phyloP scores from a whole-genome alignment of 2,329 filamentous ascomycete species.

The Gremmenia infestans region DNA sequence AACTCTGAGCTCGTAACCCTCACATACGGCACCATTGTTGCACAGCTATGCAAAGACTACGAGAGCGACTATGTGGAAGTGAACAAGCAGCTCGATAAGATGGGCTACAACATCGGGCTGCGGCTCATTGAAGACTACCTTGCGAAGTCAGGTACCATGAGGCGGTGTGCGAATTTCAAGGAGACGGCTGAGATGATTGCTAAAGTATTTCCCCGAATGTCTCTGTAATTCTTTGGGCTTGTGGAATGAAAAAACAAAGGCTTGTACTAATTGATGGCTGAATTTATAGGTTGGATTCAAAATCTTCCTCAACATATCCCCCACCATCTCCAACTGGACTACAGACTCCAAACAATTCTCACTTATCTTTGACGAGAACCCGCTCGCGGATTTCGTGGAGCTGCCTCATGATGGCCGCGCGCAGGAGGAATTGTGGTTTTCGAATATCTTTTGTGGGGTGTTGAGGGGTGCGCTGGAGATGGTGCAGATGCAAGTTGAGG shows the following conservation, averaged over 20 bases:
- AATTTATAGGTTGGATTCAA: constrained; percentile 85
- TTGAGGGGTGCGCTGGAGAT: constrained; percentile 89
- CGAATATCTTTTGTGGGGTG: constrained; percentile 93
- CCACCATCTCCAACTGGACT: constrained; percentile 91
- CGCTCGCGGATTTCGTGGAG: constrained; percentile 94
- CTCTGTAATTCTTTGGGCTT: background rate
- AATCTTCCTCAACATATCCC: constrained; percentile 96
- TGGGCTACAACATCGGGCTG: constrained; percentile 98
- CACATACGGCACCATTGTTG: constrained; percentile 96
- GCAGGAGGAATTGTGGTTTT: constrained; percentile 97
- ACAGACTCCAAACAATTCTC: constrained; percentile 96
- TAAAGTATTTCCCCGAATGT: constrained; percentile 45
- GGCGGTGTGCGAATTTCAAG: constrained; percentile 84
- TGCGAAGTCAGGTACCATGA: constrained; percentile 86
- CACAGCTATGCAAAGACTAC: constrained; percentile 94
- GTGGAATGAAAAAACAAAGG: background rate
- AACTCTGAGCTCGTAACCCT: constrained; percentile 96
- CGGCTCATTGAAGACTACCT: constrained; percentile 96
- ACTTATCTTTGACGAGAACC: constrained; percentile 93
- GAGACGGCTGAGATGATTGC: constrained; percentile 97
- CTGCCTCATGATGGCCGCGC: constrained; percentile 91
- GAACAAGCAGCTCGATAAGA: constrained; percentile 96
- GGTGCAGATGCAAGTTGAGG: constrained; percentile 99
- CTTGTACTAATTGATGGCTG: background rate
- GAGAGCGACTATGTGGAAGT: constrained; percentile 91